Evolutionary conservation across 2,329 filamentous ascomycete genomes (phyloP).

Genomic region (Nemania bipapillata): DNA sequence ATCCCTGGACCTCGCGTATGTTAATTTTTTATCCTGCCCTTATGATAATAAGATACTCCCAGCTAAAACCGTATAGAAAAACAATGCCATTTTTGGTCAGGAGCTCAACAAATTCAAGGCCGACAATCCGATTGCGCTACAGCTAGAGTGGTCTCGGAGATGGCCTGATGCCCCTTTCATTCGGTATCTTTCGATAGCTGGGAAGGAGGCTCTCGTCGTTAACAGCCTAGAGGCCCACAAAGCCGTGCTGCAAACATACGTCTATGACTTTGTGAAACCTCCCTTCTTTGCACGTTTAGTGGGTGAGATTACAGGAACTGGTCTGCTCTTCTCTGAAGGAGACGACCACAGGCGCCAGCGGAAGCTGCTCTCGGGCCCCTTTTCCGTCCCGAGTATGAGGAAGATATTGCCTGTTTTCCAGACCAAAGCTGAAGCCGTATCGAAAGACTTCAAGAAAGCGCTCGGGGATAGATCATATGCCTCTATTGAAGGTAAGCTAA

Average conservation of each 20-base stretch:
- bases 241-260: slow-evolving; percentile 55
- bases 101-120: slow-evolving; percentile 50
- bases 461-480: slow-evolving; percentile 41
- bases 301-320: slow-evolving; percentile 52
- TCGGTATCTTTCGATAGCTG: slow-evolving; percentile 52
- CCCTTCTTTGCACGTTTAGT: slow-evolving; percentile 50
- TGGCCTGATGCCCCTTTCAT: slow-evolving; percentile 55
- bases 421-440: slow-evolving; percentile 49
- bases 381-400: slow-evolving; percentile 53
- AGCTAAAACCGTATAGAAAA: slow-evolving; percentile 48
- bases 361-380: slow-evolving; percentile 51
- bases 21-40: not conserved
- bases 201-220: slow-evolving; percentile 54
- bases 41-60: not conserved
- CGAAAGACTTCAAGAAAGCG: slow-evolving; percentile 46
- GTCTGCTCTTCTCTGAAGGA: slow-evolving; percentile 54
- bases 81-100: slow-evolving; percentile 57
- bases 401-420: slow-evolving; percentile 55
- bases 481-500: slow-evolving; percentile 46
- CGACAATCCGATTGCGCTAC: slow-evolving; percentile 45
- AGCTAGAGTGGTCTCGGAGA: slow-evolving; percentile 50
- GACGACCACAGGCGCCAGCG: slow-evolving; percentile 52
- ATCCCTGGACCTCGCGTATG: slow-evolving; percentile 58
- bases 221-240: slow-evolving; percentile 54
- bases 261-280: slow-evolving; percentile 55